Percentiles rank a stretch among this genome's conserved stretches.
phyloP scores from a whole-genome alignment of 805 yeast genomes.

The Lachancea fermentati region DNA sequence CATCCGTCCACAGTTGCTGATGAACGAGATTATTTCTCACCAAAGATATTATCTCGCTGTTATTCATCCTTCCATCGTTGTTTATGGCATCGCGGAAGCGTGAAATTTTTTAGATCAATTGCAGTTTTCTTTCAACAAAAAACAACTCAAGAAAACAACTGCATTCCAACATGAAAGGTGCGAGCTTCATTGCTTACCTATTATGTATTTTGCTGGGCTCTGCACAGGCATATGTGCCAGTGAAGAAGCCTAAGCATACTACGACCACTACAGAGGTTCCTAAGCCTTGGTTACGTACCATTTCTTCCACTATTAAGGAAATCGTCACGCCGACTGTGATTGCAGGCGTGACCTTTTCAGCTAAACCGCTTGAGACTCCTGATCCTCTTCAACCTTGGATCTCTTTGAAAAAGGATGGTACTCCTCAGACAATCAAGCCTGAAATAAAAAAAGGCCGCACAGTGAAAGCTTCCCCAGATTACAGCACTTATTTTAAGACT shows the following conservation, averaged over 20 bases:
- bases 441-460: slow-evolving; percentile 67
- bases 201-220: neutral
- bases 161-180: neutral
- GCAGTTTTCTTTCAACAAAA: neutral
- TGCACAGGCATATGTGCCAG: slow-evolving; percentile 21
- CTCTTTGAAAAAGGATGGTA: slow-evolving; percentile 67
- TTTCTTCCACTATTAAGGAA: slow-evolving; percentile 49
- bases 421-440: slow-evolving; percentile 75
- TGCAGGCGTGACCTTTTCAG: slow-evolving; percentile 50
- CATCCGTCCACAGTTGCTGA: slow-evolving; percentile 27
- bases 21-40: slow-evolving; percentile 24
- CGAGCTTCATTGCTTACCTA: neutral
- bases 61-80: slow-evolving; percentile 2
- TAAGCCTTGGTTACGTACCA: slow-evolving; percentile 70
- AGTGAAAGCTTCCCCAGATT: slow-evolving; percentile 61
- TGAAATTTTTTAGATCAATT: neutral
- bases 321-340: slow-evolving; percentile 65
- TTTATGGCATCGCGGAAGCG: neutral
- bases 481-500: slow-evolving; percentile 71
- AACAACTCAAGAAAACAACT: neutral
- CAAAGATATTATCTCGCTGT: slow-evolving; percentile 4
- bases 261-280: slow-evolving; percentile 38
- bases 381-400: slow-evolving; percentile 78
- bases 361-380: slow-evolving; percentile 42
- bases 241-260: slow-evolving; percentile 32